Conservation (phyloP, 2,329 filamentous ascomycete species). For the Ophiostoma australiae region DNA sequence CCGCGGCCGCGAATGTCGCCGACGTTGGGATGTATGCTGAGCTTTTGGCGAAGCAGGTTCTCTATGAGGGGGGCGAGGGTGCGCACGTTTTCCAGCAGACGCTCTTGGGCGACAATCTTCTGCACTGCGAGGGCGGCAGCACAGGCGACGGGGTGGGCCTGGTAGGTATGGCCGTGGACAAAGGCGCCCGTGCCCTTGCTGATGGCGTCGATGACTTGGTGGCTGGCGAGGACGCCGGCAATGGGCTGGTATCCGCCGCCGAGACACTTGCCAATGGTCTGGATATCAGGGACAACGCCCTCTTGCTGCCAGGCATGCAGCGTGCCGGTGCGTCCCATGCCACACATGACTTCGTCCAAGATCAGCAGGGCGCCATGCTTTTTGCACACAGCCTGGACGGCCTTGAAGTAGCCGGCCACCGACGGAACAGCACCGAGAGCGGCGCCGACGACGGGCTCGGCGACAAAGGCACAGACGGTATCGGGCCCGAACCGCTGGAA, state of each 20-base stretch:
- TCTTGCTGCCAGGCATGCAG: constrained; percentile 62
- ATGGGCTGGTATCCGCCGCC: constrained; percentile 57
- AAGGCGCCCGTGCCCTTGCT: constrained; percentile 43
- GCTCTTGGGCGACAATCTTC: constrained; percentile 36
- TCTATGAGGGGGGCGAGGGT: constrained; percentile 34
- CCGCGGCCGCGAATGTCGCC: constrained; percentile 42
- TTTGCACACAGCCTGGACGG: constrained; percentile 50
- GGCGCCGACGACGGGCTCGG: constrained; percentile 68
- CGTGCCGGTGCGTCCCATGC: constrained; percentile 57
- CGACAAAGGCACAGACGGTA: constrained; percentile 66
- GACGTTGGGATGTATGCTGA: constrained; percentile 38
- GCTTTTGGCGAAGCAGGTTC: constrained; percentile 30
- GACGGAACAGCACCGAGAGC: constrained; percentile 49
- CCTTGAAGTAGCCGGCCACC: constrained; percentile 45
- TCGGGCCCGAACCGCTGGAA: constrained; percentile 60
- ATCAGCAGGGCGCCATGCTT: constrained; percentile 52
- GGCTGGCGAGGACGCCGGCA: constrained; percentile 53
- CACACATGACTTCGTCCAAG: constrained; percentile 64
- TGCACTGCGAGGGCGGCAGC: constrained; percentile 42
- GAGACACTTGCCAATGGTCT: constrained; percentile 59
- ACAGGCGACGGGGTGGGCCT: constrained; percentile 39
- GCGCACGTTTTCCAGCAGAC: constrained; percentile 37
- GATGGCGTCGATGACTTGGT: constrained; percentile 46
- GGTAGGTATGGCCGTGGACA: constrained; percentile 57
- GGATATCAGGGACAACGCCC: constrained; percentile 54